Base-by-base conservation (phyloP, 257 asterid genomes). In the Solanum acaule region DNA sequence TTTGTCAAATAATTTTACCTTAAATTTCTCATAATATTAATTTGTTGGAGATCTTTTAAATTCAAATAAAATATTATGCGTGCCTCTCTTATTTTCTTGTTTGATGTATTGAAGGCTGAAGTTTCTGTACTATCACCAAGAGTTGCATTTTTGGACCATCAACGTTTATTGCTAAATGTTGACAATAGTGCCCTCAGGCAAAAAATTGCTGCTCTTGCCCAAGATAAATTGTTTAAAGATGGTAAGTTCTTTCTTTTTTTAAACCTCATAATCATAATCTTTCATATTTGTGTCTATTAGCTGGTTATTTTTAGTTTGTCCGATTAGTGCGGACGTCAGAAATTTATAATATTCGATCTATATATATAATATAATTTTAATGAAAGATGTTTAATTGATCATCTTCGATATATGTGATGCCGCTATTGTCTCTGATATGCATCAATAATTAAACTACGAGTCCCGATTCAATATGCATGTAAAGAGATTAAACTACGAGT, bases 91-190 rank as follows among this genome's bases (percentile, higher is more conserved):
- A 68, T 44, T 79, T 34, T 70, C 56, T 29, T 4, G 2, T 0
- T n/a, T 81, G 40, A 11, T 65, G 33, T 52, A 4, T 72, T 12
- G 90, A 91, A 96, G 99, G 96, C 96, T 78, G 99, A 96, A 91
- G 98, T 96, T 14, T 95, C 99, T 70, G 95, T 95, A 65, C 88
- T 96, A 87, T 96, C 99, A 20, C 99, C 99, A 78, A 89, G 99
- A 89, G 98, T 96, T 65, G 98, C 98, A 83, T 96, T 92, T 89
- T 90, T 96, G 95, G 99, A 96, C 93, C 99, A 96, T 91, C 99
- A 95, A 89, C 93, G 99, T 2, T 88, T 96, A 89, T 92, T 95
- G 83, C 93, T 96, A 20, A 93, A 94, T 78, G 98, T 95, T n/a
- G 99, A 96, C 89, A 96, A 96, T 90, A 94, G 98, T 87, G 96